A percentile compares a stretch with the other conserved stretches of the same genome.
phyloP scores from a whole-genome alignment of 768 basidiomycete species.

The Mycena capillaripes region DNA sequence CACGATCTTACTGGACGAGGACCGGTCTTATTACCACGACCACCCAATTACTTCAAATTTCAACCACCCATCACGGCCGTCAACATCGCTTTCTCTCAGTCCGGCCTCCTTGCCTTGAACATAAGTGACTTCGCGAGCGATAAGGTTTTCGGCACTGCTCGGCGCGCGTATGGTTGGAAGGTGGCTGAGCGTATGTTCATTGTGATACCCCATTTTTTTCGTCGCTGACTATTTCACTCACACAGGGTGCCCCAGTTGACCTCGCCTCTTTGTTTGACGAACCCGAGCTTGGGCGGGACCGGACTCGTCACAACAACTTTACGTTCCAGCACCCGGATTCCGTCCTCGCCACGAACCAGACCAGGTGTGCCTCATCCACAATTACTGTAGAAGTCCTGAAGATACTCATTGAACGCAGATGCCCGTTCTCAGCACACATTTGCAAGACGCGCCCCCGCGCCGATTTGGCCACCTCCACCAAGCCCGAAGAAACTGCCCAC shows the following conservation, averaged over 20 bases:
- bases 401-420: neutral
- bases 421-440: constrained; percentile 22
- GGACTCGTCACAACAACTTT: constrained; percentile 28
- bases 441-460: constrained; percentile 43
- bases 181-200: constrained; percentile 64
- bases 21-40: constrained; percentile 58
- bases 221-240: neutral
- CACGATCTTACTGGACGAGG: constrained; percentile 4
- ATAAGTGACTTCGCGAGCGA: constrained; percentile 25
- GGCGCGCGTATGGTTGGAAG: constrained; percentile 68
- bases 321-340: neutral
- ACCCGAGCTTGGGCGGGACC: constrained; percentile 25
- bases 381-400: neutral
- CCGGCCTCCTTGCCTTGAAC: constrained; percentile 16
- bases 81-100: constrained; percentile 27
- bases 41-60: constrained; percentile 53
- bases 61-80: constrained; percentile 49
- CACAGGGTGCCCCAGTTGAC: constrained; percentile 28
- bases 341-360: constrained; percentile 11
- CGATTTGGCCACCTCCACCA: constrained; percentile 29
- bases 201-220: neutral
- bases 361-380: neutral
- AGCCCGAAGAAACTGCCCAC: constrained; percentile 29
- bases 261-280: constrained; percentile 23
- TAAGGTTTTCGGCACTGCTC: constrained; percentile 56